Evolutionary conservation across 2,329 filamentous ascomycete genomes (phyloP), one percentile per base, ranked within the genome.

Genomic region (Xylariales sp.): DNA sequence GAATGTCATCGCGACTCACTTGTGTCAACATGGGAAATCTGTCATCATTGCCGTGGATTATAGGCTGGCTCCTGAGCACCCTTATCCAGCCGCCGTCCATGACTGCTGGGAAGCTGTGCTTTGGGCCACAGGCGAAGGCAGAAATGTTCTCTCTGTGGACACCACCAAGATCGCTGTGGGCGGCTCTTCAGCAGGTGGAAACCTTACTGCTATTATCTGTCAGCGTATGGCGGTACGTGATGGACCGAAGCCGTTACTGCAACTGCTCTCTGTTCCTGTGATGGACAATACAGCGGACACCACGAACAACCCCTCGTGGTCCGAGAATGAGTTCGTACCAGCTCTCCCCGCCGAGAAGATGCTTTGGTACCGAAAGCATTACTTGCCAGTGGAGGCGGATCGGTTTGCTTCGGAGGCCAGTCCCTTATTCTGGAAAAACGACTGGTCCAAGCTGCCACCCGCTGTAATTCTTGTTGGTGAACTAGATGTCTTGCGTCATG

Each of bases 321-420:
- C 56, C 12, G 65, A 69, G 32, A 76, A 74, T 51, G 62, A 77
- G 49, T 62, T 69, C 50, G 66, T 69, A 0, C 68, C 74, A 1
- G 72, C 74, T 0, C 62, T 80, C 2, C 70, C 76, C 0, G 73
- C 74, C 0, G 60, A 60, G 3, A 79, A 80, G 56, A 80, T 80
- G 76, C 53, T 75, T 36, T 80, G 77, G 76, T 81, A 77, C 51
- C 64, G 76, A n/a, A 53, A 66, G 14, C 71, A 76, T 53, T 80
- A 80, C 56, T 64, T 81, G 2, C 74, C 75, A 0, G 59, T 71
- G 31, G 42, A 62, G 18, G 52, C 51, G 2, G 65, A 70, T 40
- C 70, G 73, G 66, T 50, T 53, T 3, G 60, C 75, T 24, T 69
- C 71, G 0, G 74, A 79, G 52, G 73, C 76, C 0, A 78, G 71